Conservation (phyloP, 345 rosid genomes). For the Euphorbia pulcherrima region DNA sequence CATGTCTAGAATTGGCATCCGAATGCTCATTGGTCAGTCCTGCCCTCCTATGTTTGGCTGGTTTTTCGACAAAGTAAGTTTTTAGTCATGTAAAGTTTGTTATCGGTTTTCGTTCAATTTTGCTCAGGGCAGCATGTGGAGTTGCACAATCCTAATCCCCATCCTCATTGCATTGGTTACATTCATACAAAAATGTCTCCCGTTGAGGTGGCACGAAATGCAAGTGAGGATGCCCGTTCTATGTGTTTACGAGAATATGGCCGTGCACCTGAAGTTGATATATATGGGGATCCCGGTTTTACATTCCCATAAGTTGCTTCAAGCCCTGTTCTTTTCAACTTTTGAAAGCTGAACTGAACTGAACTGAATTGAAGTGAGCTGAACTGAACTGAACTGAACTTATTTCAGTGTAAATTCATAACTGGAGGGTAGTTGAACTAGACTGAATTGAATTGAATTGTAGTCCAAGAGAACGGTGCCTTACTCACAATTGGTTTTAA, state of each 20-base stretch:
- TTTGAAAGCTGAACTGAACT: no score
- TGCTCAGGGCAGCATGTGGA: constrained; percentile 97
- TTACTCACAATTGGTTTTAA: background rate
- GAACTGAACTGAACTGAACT: no score
- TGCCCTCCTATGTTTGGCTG: background rate
- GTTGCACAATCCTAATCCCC: constrained; percentile 89
- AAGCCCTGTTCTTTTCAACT: no score
- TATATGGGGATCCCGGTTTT: constrained; percentile 85
- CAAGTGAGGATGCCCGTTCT: constrained; percentile 83
- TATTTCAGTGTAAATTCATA: no score
- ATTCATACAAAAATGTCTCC: constrained; percentile 98
- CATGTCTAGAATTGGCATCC: constrained; percentile 88
- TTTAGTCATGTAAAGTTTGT: background rate
- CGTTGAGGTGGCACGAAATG: constrained; percentile 72
- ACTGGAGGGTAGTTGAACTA: no score
- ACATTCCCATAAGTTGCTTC: constrained; percentile 82
- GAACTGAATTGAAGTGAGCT: no score
- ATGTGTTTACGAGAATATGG: constrained; percentile 89
- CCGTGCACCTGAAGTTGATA: constrained; percentile 66
- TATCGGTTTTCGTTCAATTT: constrained; percentile 17
- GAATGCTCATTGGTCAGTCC: constrained; percentile 81
- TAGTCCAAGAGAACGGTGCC: no score
- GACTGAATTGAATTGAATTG: no score
- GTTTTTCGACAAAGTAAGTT: background rate
- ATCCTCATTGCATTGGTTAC: constrained; percentile 73